Conservation (phyloP, 805 yeast genomes). For the Wickerhamiella parazyma region DNA sequence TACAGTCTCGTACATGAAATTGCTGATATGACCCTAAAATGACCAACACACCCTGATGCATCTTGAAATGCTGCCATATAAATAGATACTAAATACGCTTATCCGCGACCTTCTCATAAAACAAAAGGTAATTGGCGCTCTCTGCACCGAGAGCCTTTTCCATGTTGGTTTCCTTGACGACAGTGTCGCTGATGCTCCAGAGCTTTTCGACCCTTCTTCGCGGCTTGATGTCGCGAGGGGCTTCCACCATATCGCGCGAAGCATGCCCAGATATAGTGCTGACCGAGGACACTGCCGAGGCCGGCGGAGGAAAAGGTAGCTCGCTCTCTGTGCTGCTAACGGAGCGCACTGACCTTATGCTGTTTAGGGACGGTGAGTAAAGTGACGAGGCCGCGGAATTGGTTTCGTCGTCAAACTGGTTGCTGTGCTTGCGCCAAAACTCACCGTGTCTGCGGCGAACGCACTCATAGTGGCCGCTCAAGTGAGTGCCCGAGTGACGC, state of each 20-base stretch:
- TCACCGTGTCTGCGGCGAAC: slow-evolving; percentile 45
- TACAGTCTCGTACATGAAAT: no score
- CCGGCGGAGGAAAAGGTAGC: slow-evolving; percentile 7
- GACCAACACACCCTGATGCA: no score
- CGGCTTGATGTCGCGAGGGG: neutral
- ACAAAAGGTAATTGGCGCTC: slow-evolving; percentile 71
- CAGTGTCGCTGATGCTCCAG: slow-evolving; percentile 80
- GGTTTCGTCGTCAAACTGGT: neutral
- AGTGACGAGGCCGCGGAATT: neutral
- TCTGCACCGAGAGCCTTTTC: slow-evolving; percentile 52
- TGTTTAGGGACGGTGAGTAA: neutral
- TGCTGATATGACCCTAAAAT: no score
- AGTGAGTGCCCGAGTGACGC: slow-evolving; percentile 79
- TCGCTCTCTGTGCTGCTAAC: neutral
- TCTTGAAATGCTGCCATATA: no score
- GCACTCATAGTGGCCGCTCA: slow-evolving; percentile 84
- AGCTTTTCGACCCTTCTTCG: neutral
- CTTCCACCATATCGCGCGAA: neutral
- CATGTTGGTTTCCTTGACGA: slow-evolving; percentile 45
- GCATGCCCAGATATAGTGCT: neutral
- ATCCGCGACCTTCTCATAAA: slow-evolving; percentile 31
- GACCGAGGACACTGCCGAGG: slow-evolving; percentile 3
- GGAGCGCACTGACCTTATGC: neutral
- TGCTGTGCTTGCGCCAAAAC: slow-evolving; percentile 16
- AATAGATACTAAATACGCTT: neutral